These are phyloP conservation scores for Marasmius oreades DNA, from an alignment of 1,284 basidiomycete genomes.

Conservation along the genomic window DNA sequence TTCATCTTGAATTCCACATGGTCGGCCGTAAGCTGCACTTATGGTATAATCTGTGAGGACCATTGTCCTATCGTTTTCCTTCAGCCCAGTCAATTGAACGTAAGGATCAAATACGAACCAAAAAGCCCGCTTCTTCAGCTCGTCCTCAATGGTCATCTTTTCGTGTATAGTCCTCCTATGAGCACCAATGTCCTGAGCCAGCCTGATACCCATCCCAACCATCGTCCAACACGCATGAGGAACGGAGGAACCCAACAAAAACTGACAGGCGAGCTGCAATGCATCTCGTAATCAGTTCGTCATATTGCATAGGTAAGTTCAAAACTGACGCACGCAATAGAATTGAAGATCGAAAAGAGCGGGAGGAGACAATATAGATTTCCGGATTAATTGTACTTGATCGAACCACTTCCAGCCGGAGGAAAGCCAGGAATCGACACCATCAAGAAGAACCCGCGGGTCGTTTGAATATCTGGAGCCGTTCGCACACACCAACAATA, in stretches of 20 bases:
- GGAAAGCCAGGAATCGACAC: constrained; percentile 40
- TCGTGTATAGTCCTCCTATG: constrained; percentile 45
- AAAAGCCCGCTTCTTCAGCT: constrained; percentile 77
- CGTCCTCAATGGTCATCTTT: constrained; percentile 46
- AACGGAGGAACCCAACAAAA: constrained; percentile 55
- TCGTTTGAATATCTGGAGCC: constrained; percentile 61
- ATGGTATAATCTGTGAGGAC: constrained; percentile 59
- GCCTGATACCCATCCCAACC: constrained; percentile 64
- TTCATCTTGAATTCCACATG: constrained; percentile 81
- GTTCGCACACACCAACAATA: constrained; percentile 62
- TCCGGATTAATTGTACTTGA: constrained; percentile 51
- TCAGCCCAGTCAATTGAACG: not conserved
- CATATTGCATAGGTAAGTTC: not conserved
- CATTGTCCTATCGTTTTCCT: constrained; percentile 49
- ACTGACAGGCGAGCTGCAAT: constrained; percentile 42
- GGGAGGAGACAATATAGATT: constrained; percentile 45
- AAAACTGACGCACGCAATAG: constrained; percentile 29
- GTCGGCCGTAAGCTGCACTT: constrained; percentile 73
- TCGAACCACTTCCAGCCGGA: constrained; percentile 76
- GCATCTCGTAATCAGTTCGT: not conserved
- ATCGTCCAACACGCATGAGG: constrained; percentile 72
- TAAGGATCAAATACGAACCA: constrained; percentile 45
- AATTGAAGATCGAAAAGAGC: constrained; percentile 60
- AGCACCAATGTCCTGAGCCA: constrained; percentile 68
- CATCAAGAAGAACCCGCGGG: constrained; percentile 44